Evolutionary conservation across 2,329 filamentous ascomycete species (phyloP).

Genomic region (Talaromyces marneffei): DNA sequence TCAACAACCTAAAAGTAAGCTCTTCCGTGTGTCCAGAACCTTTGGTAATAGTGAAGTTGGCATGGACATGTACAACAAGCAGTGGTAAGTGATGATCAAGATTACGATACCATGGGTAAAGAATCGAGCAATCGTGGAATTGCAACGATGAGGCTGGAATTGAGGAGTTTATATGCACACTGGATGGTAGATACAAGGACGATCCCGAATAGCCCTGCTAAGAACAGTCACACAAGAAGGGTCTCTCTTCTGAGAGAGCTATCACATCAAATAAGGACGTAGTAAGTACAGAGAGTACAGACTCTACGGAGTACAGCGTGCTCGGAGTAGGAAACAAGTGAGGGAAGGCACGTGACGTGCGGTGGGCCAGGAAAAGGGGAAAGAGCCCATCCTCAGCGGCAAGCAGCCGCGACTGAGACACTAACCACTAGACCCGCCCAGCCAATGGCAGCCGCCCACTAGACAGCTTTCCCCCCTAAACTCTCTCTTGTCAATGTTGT

Average conservation of each 20-base stretch:
- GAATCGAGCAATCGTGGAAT: neutral
- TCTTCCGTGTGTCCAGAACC: no score
- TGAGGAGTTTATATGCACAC: neutral
- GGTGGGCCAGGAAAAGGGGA: constrained; percentile 6
- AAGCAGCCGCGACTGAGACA: constrained; percentile 13
- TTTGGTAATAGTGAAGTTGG: neutral
- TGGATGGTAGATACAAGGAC: neutral
- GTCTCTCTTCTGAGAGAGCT: no score
- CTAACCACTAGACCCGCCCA: neutral
- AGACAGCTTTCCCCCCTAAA: constrained; percentile 16
- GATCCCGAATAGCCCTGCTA: neutral
- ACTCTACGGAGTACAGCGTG: no score
- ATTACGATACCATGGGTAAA: neutral
- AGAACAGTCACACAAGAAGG: neutral
- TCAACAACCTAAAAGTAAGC: neutral
- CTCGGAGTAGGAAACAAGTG: neutral
- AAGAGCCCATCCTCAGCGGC: constrained; percentile 6
- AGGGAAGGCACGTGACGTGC: constrained; percentile 7
- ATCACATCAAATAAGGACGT: no score
- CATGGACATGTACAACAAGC: neutral
- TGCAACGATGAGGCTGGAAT: neutral
- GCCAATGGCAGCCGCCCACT: constrained; percentile 1
- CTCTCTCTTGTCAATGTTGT: neutral
- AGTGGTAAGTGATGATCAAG: neutral
- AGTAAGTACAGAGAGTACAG: neutral